A percentile compares a stretch with the other conserved stretches of the same genome.
These are phyloP conservation scores for Populus alba DNA, from an alignment of 345 rosid species.

Conservation along the genomic window DNA sequence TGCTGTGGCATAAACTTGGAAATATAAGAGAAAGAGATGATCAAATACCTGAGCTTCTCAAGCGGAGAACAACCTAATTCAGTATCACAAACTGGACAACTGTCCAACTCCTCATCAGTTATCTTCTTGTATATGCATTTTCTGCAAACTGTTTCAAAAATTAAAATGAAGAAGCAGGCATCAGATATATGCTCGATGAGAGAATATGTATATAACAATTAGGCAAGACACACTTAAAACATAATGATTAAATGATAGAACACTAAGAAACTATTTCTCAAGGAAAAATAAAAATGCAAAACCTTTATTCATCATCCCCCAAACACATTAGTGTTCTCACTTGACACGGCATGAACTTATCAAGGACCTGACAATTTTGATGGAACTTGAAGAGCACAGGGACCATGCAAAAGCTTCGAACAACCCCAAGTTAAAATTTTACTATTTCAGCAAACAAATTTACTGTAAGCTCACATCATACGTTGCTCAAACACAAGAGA, in stretches of 20 bases:
- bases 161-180: neutral
- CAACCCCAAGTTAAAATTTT: neutral
- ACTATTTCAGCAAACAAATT: neutral
- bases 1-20: neutral
- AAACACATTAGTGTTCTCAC: neutral
- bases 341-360: neutral
- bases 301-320: neutral
- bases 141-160: slow-evolving; percentile 42
- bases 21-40: neutral
- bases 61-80: slow-evolving; percentile 42
- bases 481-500: neutral
- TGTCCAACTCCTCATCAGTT: slow-evolving; percentile 20
- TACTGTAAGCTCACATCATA: neutral
- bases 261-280: neutral
- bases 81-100: slow-evolving; percentile 44
- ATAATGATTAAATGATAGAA: neutral
- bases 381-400: neutral
- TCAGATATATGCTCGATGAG: neutral
- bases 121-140: slow-evolving; percentile 46
- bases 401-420: neutral
- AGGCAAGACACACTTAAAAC: neutral
- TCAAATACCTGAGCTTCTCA: slow-evolving; percentile 48
- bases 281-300: neutral
- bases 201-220: neutral
- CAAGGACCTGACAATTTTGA: neutral